Conservation (phyloP, 2,329 filamentous ascomycete genomes). For the Botrytis fabae region DNA sequence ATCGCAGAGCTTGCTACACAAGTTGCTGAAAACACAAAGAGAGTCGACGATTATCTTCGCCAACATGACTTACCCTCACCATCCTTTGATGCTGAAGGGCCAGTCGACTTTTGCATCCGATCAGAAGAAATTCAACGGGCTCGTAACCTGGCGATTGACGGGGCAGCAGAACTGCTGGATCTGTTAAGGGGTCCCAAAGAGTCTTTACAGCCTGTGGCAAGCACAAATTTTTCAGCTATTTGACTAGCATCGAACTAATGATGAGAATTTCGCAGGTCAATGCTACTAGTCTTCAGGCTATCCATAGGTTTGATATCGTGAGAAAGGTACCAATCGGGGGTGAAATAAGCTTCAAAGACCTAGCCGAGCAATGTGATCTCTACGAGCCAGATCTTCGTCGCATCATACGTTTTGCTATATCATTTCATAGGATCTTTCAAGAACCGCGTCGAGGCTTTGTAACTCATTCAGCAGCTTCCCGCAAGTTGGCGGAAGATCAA, state of each 20-base stretch:
- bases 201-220: slow-evolving; percentile 1
- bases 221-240: background rate
- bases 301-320: background rate
- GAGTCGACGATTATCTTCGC: slow-evolving; percentile 6
- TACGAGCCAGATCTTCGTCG: background rate
- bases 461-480: slow-evolving; percentile 6
- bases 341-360: slow-evolving; percentile 4
- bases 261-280: background rate
- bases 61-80: slow-evolving; percentile 1
- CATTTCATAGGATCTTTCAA: slow-evolving; percentile 7
- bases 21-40: background rate
- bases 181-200: background rate
- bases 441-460: slow-evolving; percentile 4
- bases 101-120: slow-evolving; percentile 3
- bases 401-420: slow-evolving; percentile 13
- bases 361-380: background rate
- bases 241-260: background rate
- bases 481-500: background rate
- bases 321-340: slow-evolving; percentile 11
- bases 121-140: slow-evolving; percentile 8
- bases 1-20: slow-evolving; percentile 2
- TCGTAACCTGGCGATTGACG: background rate
- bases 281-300: slow-evolving; percentile 13
- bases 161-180: background rate
- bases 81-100: slow-evolving; percentile 8